A percentile compares a stretch with the other conserved stretches of the same genome.
These are phyloP conservation scores for Coemansia aciculifera DNA, from an alignment of 192 early-diverging fungal species.

Conservation along the genomic window DNA sequence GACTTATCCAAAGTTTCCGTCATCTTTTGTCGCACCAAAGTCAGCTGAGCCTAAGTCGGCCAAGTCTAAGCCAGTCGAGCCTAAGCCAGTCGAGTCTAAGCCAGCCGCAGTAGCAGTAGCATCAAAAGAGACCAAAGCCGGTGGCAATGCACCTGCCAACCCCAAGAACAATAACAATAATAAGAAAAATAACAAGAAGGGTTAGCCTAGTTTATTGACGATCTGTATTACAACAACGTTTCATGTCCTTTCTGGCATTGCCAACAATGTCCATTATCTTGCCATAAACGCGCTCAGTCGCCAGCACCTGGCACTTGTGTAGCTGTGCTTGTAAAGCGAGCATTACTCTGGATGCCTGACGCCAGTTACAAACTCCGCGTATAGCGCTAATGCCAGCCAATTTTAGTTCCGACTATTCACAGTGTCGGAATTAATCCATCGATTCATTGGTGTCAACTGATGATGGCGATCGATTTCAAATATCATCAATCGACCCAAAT, in stretches of 20 bases:
- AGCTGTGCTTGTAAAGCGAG: no score
- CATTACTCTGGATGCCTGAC: no score
- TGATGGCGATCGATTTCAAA: no score
- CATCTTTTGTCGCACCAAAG: conserved; percentile 19
- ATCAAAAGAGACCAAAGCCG: neutral
- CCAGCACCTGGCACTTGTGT: no score
- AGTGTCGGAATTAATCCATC: no score
- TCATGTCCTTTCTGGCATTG: neutral
- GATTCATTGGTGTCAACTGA: no score
- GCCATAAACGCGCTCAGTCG: no score
- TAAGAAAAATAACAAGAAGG: conserved; percentile 5
- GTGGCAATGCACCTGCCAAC: neutral
- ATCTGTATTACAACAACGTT: neutral
- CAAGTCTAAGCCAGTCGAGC: neutral
- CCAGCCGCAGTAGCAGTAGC: conserved; percentile 1
- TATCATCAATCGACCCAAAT: no score
- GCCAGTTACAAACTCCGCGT: no score
- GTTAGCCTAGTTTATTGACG: neutral
- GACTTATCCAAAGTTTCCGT: conserved; percentile 25
- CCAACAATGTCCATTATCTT: neutral
- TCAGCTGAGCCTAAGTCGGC: neutral
- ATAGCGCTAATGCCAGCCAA: no score
- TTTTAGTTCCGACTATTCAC: no score
- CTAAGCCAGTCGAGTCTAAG: neutral
- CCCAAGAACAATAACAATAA: neutral